Evolutionary conservation across 805 yeast genomes (phyloP).

Genomic region (Saturnispora dispora): DNA sequence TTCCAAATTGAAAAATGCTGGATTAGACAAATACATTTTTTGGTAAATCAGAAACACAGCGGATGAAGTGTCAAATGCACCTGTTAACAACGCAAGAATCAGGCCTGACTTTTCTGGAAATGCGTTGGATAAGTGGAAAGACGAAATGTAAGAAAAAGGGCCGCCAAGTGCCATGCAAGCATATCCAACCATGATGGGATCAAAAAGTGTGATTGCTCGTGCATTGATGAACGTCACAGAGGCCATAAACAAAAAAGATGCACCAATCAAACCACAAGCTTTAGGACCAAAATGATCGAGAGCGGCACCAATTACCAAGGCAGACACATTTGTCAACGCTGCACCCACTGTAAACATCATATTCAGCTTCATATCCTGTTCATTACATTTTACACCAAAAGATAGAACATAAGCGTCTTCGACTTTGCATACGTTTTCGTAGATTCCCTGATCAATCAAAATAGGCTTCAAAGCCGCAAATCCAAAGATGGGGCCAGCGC

Average conservation of each 20-base stretch:
- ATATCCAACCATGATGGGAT: constrained; percentile 46
- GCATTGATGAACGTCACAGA: constrained; percentile 39
- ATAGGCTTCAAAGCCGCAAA: constrained; percentile 53
- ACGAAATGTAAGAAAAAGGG: constrained; percentile 47
- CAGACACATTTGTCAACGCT: constrained; percentile 45
- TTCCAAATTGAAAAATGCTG: constrained; percentile 31
- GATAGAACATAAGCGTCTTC: constrained; percentile 18
- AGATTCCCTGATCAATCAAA: constrained; percentile 39
- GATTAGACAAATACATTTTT: constrained; percentile 28
- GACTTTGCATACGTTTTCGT: constrained; percentile 32
- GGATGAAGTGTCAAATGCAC: constrained; percentile 52
- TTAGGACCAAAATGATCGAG: constrained; percentile 45
- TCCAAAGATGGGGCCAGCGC: constrained; percentile 53
- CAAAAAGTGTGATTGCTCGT: constrained; percentile 26
- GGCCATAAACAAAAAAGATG: constrained; percentile 37
- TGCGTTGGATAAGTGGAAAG: constrained; percentile 48
- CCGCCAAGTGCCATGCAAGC: constrained; percentile 49
- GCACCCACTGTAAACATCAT: constrained; percentile 54
- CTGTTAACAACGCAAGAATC: constrained; percentile 44
- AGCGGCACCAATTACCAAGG: constrained; percentile 40
- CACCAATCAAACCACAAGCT: constrained; percentile 45
- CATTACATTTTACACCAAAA: constrained; percentile 35
- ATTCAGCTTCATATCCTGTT: constrained; percentile 46
- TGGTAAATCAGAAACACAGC: constrained; percentile 45
- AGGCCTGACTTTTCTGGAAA: constrained; percentile 47